Conservation (phyloP, 1,284 basidiomycete species). For the Retiboletus flavoniger region DNA sequence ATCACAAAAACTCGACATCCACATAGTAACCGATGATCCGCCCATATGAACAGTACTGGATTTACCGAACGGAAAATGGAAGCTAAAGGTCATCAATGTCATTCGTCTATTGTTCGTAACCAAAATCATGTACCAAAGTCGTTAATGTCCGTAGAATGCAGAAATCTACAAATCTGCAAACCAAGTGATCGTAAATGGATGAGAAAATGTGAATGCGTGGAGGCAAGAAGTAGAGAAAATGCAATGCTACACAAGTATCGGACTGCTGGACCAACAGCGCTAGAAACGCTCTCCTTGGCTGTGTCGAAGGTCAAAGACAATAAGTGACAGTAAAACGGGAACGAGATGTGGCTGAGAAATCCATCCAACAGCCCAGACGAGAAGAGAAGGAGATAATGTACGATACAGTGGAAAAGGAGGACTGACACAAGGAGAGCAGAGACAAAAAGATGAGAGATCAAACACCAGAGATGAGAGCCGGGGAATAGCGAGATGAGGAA, state of each 20-base stretch:
- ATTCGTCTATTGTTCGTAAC: conserved; percentile 28
- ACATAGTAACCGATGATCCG: conserved; percentile 18
- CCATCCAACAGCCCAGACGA: conserved; percentile 31
- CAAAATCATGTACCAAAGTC: conserved; percentile 23
- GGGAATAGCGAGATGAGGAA: conserved; percentile 12
- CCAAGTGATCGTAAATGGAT: conserved; percentile 15
- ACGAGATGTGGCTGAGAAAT: conserved; percentile 31
- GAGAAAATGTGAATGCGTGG: conserved; percentile 15
- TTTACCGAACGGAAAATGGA: conserved; percentile 6
- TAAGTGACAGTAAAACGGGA: conserved; percentile 33
- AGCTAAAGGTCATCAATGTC: conserved; percentile 22
- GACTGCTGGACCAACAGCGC: conserved; percentile 33
- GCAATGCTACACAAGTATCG: conserved; percentile 35
- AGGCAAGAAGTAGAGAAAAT: conserved; percentile 24
- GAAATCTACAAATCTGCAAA: conserved; percentile 34
- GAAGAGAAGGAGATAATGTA: conserved; percentile 32
- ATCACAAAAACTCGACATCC: not conserved
- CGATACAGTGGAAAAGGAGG: conserved; percentile 31
- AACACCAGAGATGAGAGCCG: conserved; percentile 15
- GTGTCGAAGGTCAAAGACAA: conserved; percentile 29
- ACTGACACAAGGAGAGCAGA: conserved; percentile 33
- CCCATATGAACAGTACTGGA: not conserved
- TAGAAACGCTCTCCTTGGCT: conserved; percentile 30
- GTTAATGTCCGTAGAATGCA: conserved; percentile 23
- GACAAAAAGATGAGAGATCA: conserved; percentile 14